Evolutionary conservation across 345 rosid genomes (phyloP).

Genomic region (Arabidopsis arenosa): DNA sequence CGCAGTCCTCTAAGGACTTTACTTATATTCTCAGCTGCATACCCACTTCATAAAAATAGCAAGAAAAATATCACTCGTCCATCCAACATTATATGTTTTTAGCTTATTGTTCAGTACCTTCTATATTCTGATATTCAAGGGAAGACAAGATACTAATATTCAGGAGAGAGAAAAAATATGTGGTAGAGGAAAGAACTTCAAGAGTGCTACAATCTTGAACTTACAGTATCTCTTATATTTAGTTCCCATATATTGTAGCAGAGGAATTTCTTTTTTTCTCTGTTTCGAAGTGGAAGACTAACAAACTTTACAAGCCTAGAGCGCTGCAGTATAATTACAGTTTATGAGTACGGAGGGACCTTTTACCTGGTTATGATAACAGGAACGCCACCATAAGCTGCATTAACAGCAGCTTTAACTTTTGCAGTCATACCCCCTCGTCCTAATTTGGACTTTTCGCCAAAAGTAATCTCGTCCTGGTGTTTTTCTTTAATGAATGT

Average conservation of each 20-base stretch:
- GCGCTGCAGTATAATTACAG: background rate
- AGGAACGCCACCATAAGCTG: conserved; percentile 88
- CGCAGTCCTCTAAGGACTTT: conserved; percentile 84
- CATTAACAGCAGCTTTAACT: conserved; percentile 94
- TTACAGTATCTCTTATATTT: background rate
- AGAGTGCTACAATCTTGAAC: conserved; percentile 5
- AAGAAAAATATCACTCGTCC: conserved; percentile 39
- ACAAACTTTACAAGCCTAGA: background rate
- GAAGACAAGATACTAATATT: conserved; percentile 5
- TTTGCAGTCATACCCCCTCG: conserved; percentile 99
- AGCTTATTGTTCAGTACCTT: background rate
- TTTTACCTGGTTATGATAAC: conserved; percentile 91
- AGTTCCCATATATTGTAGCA: background rate
- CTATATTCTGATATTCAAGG: background rate
- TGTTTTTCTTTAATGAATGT: conserved; percentile 83
- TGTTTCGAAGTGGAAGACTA: conserved; percentile 9
- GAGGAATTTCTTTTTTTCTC: background rate
- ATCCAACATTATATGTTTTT: conserved; percentile 43
- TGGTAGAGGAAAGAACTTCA: background rate
- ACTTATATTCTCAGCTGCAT: conserved; percentile 66
- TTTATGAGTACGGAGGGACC: background rate
- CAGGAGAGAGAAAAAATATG: background rate
- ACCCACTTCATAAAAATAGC: conserved; percentile 71
- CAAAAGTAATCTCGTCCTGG: conserved; percentile 86
- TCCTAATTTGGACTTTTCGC: conserved; percentile 94